phyloP scores from a whole-genome alignment of 164 flowering plant species.

The Amborella trichopoda region DNA sequence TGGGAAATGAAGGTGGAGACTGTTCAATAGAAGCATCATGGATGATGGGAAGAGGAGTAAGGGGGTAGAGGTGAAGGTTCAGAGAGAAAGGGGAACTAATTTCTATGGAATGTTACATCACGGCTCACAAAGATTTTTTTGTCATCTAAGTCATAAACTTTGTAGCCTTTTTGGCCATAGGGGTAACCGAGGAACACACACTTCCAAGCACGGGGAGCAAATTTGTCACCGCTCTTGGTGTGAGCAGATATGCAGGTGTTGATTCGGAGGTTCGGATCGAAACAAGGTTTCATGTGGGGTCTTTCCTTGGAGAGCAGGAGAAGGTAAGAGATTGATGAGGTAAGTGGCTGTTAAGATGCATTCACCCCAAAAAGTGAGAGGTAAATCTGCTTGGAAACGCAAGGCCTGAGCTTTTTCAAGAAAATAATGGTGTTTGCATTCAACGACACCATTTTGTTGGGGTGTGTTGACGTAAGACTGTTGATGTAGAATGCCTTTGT shows the following conservation, averaged over 20 bases:
- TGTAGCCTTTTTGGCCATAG: background rate
- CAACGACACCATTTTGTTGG: conserved; percentile 7
- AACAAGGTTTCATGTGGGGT: conserved; percentile 1
- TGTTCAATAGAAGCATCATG: background rate
- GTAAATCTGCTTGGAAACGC: conserved; percentile 1
- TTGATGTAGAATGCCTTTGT: conserved; percentile 3
- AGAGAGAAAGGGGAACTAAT: too few relatives aligned
- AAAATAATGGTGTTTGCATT: conserved; percentile 3
- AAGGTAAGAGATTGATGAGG: conserved; percentile 1
- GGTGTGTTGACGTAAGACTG: conserved; percentile 2
- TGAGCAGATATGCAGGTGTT: background rate
- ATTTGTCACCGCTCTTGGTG: conserved; percentile 1
- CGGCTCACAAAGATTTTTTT: too few relatives aligned
- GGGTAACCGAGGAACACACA: conserved; percentile 4
- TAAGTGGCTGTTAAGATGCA: conserved; percentile 6
- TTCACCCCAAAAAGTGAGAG: conserved; percentile 9
- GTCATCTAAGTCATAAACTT: conserved; percentile 4
- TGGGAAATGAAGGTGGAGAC: background rate
- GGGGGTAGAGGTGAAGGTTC: background rate
- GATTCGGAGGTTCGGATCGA: background rate
- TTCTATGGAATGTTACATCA: too few relatives aligned
- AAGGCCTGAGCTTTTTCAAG: conserved; percentile 1
- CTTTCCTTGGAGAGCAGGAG: background rate
- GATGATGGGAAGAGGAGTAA: background rate
- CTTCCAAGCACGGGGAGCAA: background rate